Evolutionary conservation across 2,329 filamentous ascomycete genomes (phyloP).

Genomic region (Nigrospora osmanthi): DNA sequence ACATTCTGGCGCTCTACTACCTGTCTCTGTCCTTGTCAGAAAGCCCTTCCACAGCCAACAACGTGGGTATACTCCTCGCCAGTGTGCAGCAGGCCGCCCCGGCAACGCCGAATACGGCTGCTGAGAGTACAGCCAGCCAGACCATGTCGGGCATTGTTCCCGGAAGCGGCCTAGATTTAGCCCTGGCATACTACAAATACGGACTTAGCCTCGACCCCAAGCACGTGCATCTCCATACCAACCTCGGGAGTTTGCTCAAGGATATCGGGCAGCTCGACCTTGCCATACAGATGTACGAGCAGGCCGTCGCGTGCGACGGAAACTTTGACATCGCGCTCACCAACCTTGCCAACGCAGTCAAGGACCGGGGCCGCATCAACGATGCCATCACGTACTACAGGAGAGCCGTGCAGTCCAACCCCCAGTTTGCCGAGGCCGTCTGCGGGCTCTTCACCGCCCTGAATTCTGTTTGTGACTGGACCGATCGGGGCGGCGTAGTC

Average conservation of each 20-base stretch:
- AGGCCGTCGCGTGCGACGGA: constrained; percentile 85
- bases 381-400: constrained; percentile 92
- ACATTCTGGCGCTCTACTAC: constrained; percentile 93
- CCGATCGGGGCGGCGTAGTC: constrained; percentile 76
- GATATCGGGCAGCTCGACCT: constrained; percentile 89
- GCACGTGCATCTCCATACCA: constrained; percentile 95
- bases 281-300: constrained; percentile 95
- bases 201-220: constrained; percentile 77
- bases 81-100: constrained; percentile 69
- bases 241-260: constrained; percentile 88
- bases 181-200: constrained; percentile 92
- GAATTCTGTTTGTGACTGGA: constrained; percentile 95
- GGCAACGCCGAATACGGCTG: constrained; percentile 20
- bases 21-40: constrained; percentile 89
- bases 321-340: constrained; percentile 95
- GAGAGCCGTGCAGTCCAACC: constrained; percentile 83
- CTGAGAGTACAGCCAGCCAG: constrained; percentile 24
- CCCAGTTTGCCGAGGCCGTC: constrained; percentile 93
- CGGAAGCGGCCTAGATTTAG: constrained; percentile 81
- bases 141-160: constrained; percentile 71
- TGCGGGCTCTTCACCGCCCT: constrained; percentile 91
- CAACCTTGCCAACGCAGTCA: constrained; percentile 94
- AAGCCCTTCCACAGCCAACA: constrained; percentile 95
- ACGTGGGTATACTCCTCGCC: constrained; percentile 93
- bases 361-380: constrained; percentile 85